Percentiles rank a stretch among this genome's conserved stretches.
Evolutionary conservation across 176 grass and related monocot genomes (phyloP).

Genomic region (Juncus effusus): DNA sequence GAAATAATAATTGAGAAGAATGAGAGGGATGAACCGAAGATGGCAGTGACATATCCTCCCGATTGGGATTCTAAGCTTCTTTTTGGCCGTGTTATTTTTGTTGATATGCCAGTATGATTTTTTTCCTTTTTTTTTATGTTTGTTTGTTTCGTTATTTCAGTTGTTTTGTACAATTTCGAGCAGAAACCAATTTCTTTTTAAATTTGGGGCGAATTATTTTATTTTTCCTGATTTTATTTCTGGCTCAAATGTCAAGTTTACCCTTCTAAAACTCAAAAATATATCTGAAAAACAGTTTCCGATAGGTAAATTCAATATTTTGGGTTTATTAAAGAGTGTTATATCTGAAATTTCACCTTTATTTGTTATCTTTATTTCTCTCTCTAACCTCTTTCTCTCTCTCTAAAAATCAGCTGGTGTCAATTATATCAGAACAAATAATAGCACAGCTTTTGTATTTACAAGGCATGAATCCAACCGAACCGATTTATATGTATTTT

Average conservation of each 20-base stretch:
- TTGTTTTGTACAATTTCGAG: background rate
- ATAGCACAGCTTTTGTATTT: conserved; percentile 85
- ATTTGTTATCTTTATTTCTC: background rate
- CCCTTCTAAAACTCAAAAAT: too few species aligned
- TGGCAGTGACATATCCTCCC: conserved; percentile 49
- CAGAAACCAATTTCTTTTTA: too few species aligned
- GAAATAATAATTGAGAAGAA: conserved; percentile 41
- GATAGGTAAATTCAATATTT: too few species aligned
- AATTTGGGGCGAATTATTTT: too few species aligned
- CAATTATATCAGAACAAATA: conserved; percentile 75
- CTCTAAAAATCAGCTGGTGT: conserved; percentile 58
- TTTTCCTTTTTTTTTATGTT: conserved; percentile 13
- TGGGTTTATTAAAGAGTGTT: too few species aligned
- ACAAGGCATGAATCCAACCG: conserved; percentile 80
- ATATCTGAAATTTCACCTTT: too few species aligned
- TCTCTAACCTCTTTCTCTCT: conserved; percentile 6
- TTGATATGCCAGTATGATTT: conserved; percentile 74
- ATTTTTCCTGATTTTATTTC: too few species aligned
- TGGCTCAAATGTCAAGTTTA: too few species aligned
- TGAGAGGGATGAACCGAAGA: conserved; percentile 59
- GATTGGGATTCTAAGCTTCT: conserved; percentile 87
- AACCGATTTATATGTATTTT: conserved; percentile 90
- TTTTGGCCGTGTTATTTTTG: conserved; percentile 59
- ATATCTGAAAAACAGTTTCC: too few species aligned
- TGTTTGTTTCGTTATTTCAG: conserved; percentile 5